Base-by-base conservation (phyloP, 345 rosid species). In the Cardamine resedifolia region DNA sequence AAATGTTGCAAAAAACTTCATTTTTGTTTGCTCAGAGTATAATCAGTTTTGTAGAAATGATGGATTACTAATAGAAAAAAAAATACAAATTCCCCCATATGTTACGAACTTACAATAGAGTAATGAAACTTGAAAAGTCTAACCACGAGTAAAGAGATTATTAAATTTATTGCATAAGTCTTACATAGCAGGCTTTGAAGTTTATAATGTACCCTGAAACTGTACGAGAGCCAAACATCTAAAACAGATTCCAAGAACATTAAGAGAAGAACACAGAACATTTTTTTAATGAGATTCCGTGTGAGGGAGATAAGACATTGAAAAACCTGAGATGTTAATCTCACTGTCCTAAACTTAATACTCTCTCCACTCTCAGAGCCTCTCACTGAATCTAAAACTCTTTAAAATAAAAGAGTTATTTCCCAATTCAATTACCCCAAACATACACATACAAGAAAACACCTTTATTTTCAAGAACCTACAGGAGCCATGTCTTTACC, bases 401-500 rank as follows among this genome's bases (percentile, higher is more conserved):
- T 28, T 43, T 53, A 18, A 61, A 68, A 4, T 44, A 51, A 52
- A 43, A 53, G 59, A 69, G 75, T 69, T 76, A 69, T 76, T 63
- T n/a, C 48, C 75, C 76, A 64, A 45, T 26, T 56, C 53, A 56
- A 58, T 64, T 63, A 64, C 60, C 76, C 50, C 50, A 57, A 48
- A 66, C 67, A 57, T 65, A 71, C 76, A 70, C 80, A 48, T 70
- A 70, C 76, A 76, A 39, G 53, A 63, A 56, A 14, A 41, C 6
- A 26, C 48, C 19, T 57, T 64, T 70, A 63, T 39, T 64, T 28
- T 77, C 41, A 91, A 64, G 97, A 88, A 67, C 97, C 97, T 56
- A 88, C 98, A 4, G 95, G 84, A 72, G 96, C 92, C 75, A 91
- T 41, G 69, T 91, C 94, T 82, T 93, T 93, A 48, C 86, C 73